These are phyloP conservation scores for Coemansia sp. DNA, from an alignment of 192 early-diverging fungal species.

Conservation along the genomic window DNA sequence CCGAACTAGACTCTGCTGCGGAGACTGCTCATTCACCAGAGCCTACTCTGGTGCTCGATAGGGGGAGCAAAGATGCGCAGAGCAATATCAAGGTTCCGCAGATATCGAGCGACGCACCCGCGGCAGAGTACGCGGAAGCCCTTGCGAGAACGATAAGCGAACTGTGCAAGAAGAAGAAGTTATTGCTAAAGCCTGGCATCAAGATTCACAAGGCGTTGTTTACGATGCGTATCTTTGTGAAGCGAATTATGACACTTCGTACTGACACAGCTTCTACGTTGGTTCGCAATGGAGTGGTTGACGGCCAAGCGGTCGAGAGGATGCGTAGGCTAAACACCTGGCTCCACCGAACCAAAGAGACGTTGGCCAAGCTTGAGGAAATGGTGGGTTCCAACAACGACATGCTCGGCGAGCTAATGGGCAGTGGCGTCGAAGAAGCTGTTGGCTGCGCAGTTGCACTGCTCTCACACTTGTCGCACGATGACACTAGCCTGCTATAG, in stretches of 20 bases:
- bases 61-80: neutral
- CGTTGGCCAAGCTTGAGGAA: neutral
- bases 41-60: neutral
- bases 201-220: neutral
- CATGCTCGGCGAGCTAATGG: neutral
- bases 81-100: neutral
- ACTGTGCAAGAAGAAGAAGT: neutral
- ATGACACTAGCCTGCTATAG: neutral
- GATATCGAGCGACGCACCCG: neutral
- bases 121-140: neutral
- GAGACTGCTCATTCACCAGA: neutral
- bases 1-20: neutral
- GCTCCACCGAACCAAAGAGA: neutral
- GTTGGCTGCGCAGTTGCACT: neutral
- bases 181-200: neutral
- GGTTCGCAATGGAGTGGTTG: neutral
- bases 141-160: neutral
- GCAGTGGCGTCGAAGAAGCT: conserved; percentile 1
- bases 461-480: neutral
- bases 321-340: neutral
- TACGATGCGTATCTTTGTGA: neutral
- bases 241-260: neutral
- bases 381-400: neutral
- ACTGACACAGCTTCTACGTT: neutral
- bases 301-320: neutral